These are phyloP conservation scores for Penicillium atrosanguineum DNA, from an alignment of 495 filamentous ascomycete species.

Conservation along the genomic window DNA sequence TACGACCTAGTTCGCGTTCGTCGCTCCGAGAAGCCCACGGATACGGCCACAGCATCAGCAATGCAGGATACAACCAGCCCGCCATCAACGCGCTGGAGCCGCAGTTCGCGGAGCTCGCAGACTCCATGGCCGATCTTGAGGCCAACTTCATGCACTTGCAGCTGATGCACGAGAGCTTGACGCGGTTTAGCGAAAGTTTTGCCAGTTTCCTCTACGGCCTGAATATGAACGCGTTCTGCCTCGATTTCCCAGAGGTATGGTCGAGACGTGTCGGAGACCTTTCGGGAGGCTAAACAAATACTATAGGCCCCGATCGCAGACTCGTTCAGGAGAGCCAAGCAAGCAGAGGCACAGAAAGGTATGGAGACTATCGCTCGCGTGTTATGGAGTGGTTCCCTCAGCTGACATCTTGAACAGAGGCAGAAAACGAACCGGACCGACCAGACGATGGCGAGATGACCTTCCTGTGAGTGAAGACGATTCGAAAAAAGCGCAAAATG, in stretches of 20 bases:
- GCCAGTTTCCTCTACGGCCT: conserved; percentile 91
- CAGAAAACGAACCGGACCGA: conserved; percentile 28
- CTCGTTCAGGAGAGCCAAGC: conserved; percentile 69
- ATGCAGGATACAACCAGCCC: conserved; percentile 52
- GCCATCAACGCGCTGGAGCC: conserved; percentile 83
- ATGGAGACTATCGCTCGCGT: not conserved
- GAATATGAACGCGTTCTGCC: conserved; percentile 99
- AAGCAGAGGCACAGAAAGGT: conserved; percentile 51
- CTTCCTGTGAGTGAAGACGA: conserved; percentile 65
- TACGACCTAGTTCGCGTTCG: conserved; percentile 86
- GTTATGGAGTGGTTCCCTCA: not conserved
- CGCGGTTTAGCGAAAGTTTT: conserved; percentile 94
- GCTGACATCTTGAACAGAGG: conserved; percentile 27
- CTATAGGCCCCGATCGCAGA: conserved; percentile 60
- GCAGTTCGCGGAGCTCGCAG: conserved; percentile 87
- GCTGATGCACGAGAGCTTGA: conserved; percentile 92
- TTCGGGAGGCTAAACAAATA: conserved; percentile 1
- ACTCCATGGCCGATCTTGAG: conserved; percentile 93
- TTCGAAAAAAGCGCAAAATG: not conserved
- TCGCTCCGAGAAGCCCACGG: conserved; percentile 74
- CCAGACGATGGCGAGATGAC: conserved; percentile 69
- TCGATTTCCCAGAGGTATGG: conserved; percentile 90
- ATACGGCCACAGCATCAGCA: conserved; percentile 42
- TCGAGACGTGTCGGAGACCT: not conserved
- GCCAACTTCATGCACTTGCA: conserved; percentile 97